Conservation (phyloP, 129 eudicot species). For the Flaveria ramosissima region DNA sequence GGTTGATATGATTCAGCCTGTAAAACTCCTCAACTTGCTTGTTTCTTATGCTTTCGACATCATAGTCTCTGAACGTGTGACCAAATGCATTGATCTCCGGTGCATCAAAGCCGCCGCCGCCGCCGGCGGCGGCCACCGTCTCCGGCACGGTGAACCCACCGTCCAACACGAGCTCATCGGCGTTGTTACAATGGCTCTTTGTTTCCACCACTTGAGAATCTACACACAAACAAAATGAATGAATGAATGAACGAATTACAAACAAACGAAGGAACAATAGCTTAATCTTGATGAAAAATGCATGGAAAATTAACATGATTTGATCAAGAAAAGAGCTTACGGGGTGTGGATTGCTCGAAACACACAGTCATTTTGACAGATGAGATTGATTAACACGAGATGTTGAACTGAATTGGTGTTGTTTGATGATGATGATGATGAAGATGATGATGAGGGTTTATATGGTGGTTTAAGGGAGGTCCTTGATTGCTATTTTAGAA, state of each 20-base stretch:
- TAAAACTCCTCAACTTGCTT: conserved; percentile 76
- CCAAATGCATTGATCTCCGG: conserved; percentile 85
- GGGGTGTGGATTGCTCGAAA: conserved; percentile 54
- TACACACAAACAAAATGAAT: not conserved
- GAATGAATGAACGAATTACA: not conserved
- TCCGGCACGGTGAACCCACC: conserved; percentile 61
- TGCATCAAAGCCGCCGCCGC: conserved; percentile 57
- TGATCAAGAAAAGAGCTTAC: conserved; percentile 30
- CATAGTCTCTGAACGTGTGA: conserved; percentile 76
- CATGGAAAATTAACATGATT: not conserved
- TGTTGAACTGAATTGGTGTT: conserved; percentile 11
- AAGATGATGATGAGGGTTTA: conserved; percentile 26
- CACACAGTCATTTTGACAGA: conserved; percentile 54
- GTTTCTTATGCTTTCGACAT: conserved; percentile 61
- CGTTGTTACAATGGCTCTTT: conserved; percentile 28
- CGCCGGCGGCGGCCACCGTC: conserved; percentile 5
- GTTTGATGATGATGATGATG: conserved; percentile 19
- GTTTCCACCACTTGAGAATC: conserved; percentile 47
- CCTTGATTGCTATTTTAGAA: conserved; percentile 49
- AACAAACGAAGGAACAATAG: not conserved
- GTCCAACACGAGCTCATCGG: conserved; percentile 60
- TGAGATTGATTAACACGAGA: not conserved
- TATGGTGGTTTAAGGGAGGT: conserved; percentile 43
- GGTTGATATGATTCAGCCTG: conserved; percentile 69
- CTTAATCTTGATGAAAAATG: not conserved